Percentiles rank a stretch among this genome's conserved stretches.
phyloP scores from a whole-genome alignment of 495 filamentous ascomycete species.

The Chaetomium tenue region DNA sequence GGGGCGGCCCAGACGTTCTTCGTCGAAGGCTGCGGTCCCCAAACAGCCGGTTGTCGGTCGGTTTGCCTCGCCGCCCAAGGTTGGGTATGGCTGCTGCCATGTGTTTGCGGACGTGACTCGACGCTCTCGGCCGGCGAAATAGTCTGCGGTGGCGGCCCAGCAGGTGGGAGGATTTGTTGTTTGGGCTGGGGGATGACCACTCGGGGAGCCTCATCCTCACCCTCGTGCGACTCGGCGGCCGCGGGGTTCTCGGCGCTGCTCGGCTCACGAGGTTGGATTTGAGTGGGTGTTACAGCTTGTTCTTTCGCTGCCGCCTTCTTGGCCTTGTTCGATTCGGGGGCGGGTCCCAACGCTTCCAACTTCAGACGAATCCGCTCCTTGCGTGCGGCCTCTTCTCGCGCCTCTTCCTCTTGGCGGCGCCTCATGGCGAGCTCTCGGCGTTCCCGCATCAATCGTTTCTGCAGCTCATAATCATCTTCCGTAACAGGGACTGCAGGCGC shows the following conservation, averaged over 20 bases:
- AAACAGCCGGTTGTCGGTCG: conserved; percentile 40
- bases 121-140: conserved; percentile 14
- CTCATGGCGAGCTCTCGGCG: conserved; percentile 72
- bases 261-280: conserved; percentile 39
- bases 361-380: conserved; percentile 81
- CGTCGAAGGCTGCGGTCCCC: conserved; percentile 40
- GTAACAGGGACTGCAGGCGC: conserved; percentile 33
- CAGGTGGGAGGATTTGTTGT: conserved; percentile 16
- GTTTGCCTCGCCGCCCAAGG: conserved; percentile 33
- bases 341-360: conserved; percentile 70
- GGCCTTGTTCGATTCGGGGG: conserved; percentile 60
- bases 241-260: conserved; percentile 29
- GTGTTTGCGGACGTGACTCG: conserved; percentile 26
- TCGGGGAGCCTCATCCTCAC: conserved; percentile 15
- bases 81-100: conserved; percentile 18
- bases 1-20: conserved; percentile 76
- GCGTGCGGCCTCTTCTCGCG: conserved; percentile 71
- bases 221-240: conserved; percentile 8
- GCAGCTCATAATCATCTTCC: conserved; percentile 63
- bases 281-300: conserved; percentile 38
- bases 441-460: conserved; percentile 84
- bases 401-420: conserved; percentile 77
- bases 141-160: conserved; percentile 16
- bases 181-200: conserved; percentile 13
- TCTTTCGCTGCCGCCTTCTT: conserved; percentile 49